Conservation (phyloP, 257 asterid species). For the Fraxinus anomala region DNA sequence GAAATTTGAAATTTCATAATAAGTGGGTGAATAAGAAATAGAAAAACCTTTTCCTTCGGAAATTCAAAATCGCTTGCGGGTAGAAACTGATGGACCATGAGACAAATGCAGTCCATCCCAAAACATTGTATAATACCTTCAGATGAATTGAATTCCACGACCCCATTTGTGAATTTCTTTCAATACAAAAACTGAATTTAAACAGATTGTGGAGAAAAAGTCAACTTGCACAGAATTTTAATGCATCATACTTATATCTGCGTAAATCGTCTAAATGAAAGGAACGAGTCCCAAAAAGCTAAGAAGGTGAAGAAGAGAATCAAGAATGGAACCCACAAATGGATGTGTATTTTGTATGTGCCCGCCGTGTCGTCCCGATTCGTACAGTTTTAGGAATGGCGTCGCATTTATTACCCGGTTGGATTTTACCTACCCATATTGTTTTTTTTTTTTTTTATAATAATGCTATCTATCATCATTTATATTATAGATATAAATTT, state of each 20-base stretch:
- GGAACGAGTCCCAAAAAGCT: constrained; percentile 25
- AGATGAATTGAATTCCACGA: constrained; percentile 73
- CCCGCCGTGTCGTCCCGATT: constrained; percentile 32
- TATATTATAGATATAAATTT: too few species aligned
- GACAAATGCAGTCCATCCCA: constrained; percentile 83
- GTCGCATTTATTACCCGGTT: too few species aligned
- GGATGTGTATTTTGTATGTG: constrained; percentile 18
- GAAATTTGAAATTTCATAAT: not conserved
- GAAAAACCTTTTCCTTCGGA: constrained; percentile 73
- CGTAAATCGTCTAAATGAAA: not conserved
- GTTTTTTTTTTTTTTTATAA: too few species aligned
- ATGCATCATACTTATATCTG: not conserved
- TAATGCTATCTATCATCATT: too few species aligned
- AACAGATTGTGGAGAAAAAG: constrained; percentile 2
- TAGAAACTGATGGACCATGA: constrained; percentile 96
- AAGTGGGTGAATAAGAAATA: not conserved
- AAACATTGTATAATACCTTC: constrained; percentile 62
- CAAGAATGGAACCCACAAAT: constrained; percentile 9
- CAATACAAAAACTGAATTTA: not conserved
- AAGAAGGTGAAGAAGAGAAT: too few species aligned
- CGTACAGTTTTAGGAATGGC: not conserved
- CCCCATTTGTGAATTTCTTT: constrained; percentile 38
- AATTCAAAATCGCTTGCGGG: constrained; percentile 80
- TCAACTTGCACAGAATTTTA: not conserved
- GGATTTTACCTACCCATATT: not conserved